Evolutionary conservation across 139 green algal species (phyloP), one percentile per base, ranked within the genome.

Genomic region (Volvox reticuliferus): DNA sequence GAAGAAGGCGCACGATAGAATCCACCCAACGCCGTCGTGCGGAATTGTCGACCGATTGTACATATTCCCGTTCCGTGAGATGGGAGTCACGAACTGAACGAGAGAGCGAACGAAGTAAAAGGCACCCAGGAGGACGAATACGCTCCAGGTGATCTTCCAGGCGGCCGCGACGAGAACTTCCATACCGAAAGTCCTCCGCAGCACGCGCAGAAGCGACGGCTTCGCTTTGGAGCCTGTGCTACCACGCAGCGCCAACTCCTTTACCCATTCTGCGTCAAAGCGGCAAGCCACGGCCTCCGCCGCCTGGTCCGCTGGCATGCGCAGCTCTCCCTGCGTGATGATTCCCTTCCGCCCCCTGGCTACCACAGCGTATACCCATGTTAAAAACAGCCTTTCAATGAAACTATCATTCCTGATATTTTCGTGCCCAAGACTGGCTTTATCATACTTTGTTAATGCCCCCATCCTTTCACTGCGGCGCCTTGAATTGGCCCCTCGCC

Each of bases 81-180:
- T 69, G 24, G 88, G 82, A 32, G 89, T 87, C 62, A 96, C 94
- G 65, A 92, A 96, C 80, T 94, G 73, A 79, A 97, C 93, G 61
- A 97, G 89, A 28, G 91, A 95, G 79, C 94, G 94, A 26, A 94
- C 94, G 87, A 97, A 97, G 92, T 94, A 97, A 93, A 96, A 97
- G 77, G 94, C 95, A 33, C 93, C 93, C 3, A 95, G 36, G 2
- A 95, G 50, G 19, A 95, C 93, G 33, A 94, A 93, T 36, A 63
- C 28, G 32, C 50, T 88, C 93, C 93, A 95, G 32, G 80, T 62
- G 6, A 94, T 87, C 44, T 95, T 95, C 88, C 92, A 95, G 1
- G 88, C 68, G 0, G 88, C 93, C 12, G 92, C 94, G 6, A 93
- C 19, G 0, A 91, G 32, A 36, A 95, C 92, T 33, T 94, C 85